These are phyloP conservation scores for Sphaerulina vaccinii DNA, from an alignment of 2,329 filamentous ascomycete genomes.

Conservation along the genomic window DNA sequence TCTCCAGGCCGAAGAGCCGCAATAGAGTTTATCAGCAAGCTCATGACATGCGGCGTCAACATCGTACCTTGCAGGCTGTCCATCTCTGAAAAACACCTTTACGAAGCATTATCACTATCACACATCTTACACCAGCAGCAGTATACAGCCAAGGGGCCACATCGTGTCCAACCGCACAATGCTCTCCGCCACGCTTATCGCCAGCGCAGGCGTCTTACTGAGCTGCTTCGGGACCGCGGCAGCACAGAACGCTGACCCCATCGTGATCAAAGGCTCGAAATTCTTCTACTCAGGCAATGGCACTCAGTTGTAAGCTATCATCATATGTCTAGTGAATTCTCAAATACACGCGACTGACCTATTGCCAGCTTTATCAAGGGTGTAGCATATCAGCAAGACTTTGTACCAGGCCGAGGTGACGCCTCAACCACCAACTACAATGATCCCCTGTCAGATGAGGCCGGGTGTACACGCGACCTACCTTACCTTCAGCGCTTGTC, in stretches of 20 bases:
- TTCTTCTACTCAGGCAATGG: slow-evolving; percentile 85
- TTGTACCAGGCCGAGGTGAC: slow-evolving; percentile 42
- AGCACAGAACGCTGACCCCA: slow-evolving; percentile 59
- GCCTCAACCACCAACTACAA: slow-evolving; percentile 57
- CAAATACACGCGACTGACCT: not conserved
- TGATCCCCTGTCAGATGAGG: slow-evolving; percentile 76
- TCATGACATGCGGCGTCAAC: not conserved
- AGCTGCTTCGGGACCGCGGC: slow-evolving; percentile 32
- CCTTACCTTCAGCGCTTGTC: slow-evolving; percentile 73
- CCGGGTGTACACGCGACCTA: slow-evolving; percentile 77
- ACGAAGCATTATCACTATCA: too few species aligned
- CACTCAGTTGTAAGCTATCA: slow-evolving; percentile 60
- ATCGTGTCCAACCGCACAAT: not conserved
- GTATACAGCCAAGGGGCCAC: too few species aligned
- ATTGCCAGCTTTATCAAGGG: slow-evolving; percentile 74
- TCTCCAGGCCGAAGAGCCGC: slow-evolving; percentile 7
- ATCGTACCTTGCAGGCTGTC: too few species aligned
- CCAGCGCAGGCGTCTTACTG: slow-evolving; percentile 2
- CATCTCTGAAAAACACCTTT: too few species aligned
- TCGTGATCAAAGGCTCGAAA: slow-evolving; percentile 74
- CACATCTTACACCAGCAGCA: too few species aligned
- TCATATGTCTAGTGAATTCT: too few species aligned
- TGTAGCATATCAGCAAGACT: slow-evolving; percentile 87
- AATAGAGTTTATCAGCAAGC: slow-evolving; percentile 1
- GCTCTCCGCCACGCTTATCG: not conserved